These are phyloP conservation scores for Ogataea nonfermentans DNA, from an alignment of 805 yeast genomes.

Conservation along the genomic window DNA sequence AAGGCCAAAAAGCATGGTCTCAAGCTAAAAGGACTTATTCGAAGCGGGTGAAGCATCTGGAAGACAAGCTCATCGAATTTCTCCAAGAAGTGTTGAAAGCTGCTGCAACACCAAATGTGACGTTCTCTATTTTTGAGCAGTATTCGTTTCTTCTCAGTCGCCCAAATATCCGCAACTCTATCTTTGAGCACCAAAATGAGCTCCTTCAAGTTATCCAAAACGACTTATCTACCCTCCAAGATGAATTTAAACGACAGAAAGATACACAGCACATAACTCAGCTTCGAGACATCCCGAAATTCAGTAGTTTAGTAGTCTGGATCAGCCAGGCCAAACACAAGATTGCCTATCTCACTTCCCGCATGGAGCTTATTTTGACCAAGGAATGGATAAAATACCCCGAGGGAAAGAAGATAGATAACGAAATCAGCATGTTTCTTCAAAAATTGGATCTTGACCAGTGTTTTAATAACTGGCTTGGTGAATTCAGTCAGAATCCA, in stretches of 20 bases:
- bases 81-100: conserved; percentile 39
- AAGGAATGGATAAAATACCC: conserved; percentile 58
- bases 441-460: conserved; percentile 43
- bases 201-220: conserved; percentile 47
- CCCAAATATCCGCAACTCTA: conserved; percentile 54
- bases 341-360: conserved; percentile 39
- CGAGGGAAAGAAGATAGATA: conserved; percentile 63
- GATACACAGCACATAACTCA: conserved; percentile 35
- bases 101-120: conserved; percentile 44
- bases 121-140: conserved; percentile 50
- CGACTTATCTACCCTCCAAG: conserved; percentile 45
- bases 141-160: conserved; percentile 49
- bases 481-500: conserved; percentile 6
- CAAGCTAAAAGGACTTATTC: conserved; percentile 41
- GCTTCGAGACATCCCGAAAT: conserved; percentile 47
- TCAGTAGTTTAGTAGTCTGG: conserved; percentile 50
- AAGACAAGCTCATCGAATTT: conserved; percentile 41
- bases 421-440: conserved; percentile 46
- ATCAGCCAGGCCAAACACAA: conserved; percentile 49
- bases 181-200: conserved; percentile 56
- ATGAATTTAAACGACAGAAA: conserved; percentile 32
- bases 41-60: conserved; percentile 43
- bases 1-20: conserved; percentile 42
- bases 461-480: conserved; percentile 50
- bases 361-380: conserved; percentile 55